Conservation (phyloP, 257 asterid genomes). For the Plantago major region DNA sequence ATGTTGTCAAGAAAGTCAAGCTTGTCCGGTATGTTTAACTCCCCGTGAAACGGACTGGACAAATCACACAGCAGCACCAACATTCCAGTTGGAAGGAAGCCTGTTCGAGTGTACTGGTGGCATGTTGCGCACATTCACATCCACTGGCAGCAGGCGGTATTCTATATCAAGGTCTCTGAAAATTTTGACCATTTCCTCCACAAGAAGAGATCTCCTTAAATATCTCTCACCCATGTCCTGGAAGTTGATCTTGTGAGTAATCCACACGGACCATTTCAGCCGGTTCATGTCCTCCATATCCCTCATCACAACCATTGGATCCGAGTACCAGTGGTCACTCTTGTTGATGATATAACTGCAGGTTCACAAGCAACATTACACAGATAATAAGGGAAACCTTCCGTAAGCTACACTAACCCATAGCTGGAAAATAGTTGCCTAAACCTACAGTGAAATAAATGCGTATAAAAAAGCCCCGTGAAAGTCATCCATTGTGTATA, state of each 20-base stretch:
- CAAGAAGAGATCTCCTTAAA: conserved; percentile 33
- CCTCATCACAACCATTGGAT: conserved; percentile 10
- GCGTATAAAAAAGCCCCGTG: too few relatives aligned
- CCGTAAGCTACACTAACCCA: too few relatives aligned
- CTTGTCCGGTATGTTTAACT: too few relatives aligned
- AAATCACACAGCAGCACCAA: conserved; percentile 3
- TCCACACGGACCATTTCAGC: conserved; percentile 36
- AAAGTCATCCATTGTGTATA: neutral
- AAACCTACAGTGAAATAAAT: too few relatives aligned
- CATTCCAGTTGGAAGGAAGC: conserved; percentile 48
- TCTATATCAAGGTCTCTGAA: conserved; percentile 53
- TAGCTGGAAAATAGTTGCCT: too few relatives aligned
- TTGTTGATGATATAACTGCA: conserved; percentile 29
- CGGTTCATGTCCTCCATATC: conserved; percentile 13
- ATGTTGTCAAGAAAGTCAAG: too few relatives aligned
- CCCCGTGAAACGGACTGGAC: too few relatives aligned
- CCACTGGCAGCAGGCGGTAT: conserved; percentile 44
- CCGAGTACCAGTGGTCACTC: conserved; percentile 15
- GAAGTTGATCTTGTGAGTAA: conserved; percentile 39
- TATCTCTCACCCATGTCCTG: conserved; percentile 60
- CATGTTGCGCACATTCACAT: conserved; percentile 44
- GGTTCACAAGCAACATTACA: neutral
- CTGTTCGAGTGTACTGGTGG: conserved; percentile 33
- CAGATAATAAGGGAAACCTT: too few relatives aligned
- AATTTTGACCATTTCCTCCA: conserved; percentile 29